Conservation (phyloP, 257 asterid species). For the Nicotiana knightiana region DNA sequence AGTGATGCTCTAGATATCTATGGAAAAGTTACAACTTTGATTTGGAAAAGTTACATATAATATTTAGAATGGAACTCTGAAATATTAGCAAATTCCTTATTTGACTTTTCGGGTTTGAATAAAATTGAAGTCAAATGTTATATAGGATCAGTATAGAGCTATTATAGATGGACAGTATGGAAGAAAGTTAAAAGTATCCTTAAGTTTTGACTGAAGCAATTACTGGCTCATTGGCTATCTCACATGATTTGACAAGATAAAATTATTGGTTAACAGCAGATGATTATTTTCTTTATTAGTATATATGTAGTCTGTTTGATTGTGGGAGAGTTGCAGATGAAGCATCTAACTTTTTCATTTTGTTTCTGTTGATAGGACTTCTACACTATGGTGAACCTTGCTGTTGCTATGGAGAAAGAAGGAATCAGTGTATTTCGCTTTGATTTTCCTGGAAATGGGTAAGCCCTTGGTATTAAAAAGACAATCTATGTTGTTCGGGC, state of each 20-base stretch:
- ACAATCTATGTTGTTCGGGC: not conserved
- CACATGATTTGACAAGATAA: not conserved
- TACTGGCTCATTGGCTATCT: not conserved
- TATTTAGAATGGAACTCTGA: not conserved
- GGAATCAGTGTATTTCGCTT: conserved; percentile 68
- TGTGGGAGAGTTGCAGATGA: not conserved
- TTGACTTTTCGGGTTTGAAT: not conserved
- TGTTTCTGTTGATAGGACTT: conserved; percentile 22
- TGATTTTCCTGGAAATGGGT: conserved; percentile 96
- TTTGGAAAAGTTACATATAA: not conserved
- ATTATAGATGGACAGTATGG: not conserved
- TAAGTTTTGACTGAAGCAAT: not conserved
- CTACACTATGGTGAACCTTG: conserved; percentile 33
- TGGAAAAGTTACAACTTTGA: not conserved
- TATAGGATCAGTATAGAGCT: not conserved
- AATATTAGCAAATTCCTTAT: not conserved
- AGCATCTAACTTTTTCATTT: not conserved
- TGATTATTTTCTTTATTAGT: not conserved
- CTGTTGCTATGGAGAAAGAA: conserved; percentile 55
- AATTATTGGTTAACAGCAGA: not conserved
- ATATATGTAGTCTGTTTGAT: not conserved
- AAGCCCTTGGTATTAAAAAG: conserved; percentile 11
- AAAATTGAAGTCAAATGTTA: not conserved
- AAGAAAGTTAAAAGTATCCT: not conserved
- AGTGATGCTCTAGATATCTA: not conserved